phyloP scores from a whole-genome alignment of 1,284 basidiomycete genomes.

The Abortiporus biennis region DNA sequence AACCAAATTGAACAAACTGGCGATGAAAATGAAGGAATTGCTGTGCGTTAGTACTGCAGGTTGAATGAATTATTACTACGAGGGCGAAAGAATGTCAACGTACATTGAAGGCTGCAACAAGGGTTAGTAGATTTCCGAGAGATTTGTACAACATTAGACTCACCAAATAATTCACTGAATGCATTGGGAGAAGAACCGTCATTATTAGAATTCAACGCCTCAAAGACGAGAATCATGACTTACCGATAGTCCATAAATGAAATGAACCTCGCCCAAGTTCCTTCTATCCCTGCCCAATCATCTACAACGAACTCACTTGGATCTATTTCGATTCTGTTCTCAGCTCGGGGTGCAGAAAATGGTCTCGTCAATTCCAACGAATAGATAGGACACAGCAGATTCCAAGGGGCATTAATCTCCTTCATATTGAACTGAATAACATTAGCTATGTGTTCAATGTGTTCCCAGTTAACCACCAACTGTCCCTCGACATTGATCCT shows the following conservation, averaged over 20 bases:
- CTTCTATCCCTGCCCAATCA: slow-evolving; percentile 72
- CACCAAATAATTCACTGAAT: slow-evolving; percentile 50
- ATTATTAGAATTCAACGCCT: background rate
- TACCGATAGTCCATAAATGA: slow-evolving; percentile 75
- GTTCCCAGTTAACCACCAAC: slow-evolving; percentile 48
- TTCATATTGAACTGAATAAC: slow-evolving; percentile 54
- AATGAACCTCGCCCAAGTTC: slow-evolving; percentile 62
- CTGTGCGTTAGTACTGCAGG: background rate
- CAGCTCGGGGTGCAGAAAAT: slow-evolving; percentile 42
- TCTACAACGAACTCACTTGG: too few species aligned
- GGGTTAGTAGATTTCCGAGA: slow-evolving; percentile 6
- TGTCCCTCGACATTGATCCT: slow-evolving; percentile 8
- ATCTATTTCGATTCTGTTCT: slow-evolving; percentile 12
- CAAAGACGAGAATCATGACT: slow-evolving; percentile 12
- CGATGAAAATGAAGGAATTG: slow-evolving; percentile 9
- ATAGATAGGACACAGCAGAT: slow-evolving; percentile 35
- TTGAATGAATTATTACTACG: background rate
- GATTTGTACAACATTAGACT: slow-evolving; percentile 17
- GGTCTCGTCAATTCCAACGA: slow-evolving; percentile 44
- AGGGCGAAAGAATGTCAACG: slow-evolving; percentile 12
- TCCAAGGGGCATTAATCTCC: slow-evolving; percentile 33
- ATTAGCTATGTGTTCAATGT: slow-evolving; percentile 50
- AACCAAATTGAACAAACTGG: slow-evolving; percentile 33
- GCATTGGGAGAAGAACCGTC: too few species aligned
- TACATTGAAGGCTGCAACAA: slow-evolving; percentile 54